Conservation (phyloP, 2,329 filamentous ascomycete genomes). For the Talaromyces sp. region DNA sequence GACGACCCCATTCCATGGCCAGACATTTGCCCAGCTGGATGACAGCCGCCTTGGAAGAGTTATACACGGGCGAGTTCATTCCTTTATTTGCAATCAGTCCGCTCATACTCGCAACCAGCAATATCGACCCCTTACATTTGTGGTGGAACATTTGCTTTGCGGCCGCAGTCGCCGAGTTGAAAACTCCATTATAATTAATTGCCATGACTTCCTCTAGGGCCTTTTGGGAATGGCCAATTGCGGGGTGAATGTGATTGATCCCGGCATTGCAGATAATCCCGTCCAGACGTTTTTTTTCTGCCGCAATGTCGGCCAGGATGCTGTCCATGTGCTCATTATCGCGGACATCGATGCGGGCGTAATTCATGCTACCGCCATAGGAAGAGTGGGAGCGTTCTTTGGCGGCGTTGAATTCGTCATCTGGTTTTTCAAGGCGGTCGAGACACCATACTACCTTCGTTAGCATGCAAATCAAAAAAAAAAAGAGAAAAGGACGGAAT, state of each 20-base stretch:
- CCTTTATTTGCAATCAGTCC: constrained; percentile 51
- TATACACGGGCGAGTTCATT: constrained; percentile 46
- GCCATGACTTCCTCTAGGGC: constrained; percentile 45
- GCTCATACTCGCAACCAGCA: constrained; percentile 53
- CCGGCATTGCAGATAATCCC: constrained; percentile 44
- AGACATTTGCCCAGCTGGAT: constrained; percentile 52
- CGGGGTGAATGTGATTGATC: constrained; percentile 42
- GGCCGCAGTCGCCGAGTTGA: constrained; percentile 47
- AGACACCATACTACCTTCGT: constrained; percentile 45
- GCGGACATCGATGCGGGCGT: constrained; percentile 48
- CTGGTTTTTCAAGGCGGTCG: constrained; percentile 45
- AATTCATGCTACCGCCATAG: constrained; percentile 44
- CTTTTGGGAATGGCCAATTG: constrained; percentile 41
- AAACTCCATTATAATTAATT: constrained; percentile 51
- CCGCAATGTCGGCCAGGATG: constrained; percentile 36
- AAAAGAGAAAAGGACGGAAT: not conserved
- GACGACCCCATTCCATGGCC: constrained; percentile 53
- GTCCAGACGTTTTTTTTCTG: constrained; percentile 36
- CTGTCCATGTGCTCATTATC: constrained; percentile 36
- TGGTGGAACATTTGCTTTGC: constrained; percentile 50
- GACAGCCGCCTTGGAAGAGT: constrained; percentile 54
- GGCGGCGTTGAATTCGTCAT: constrained; percentile 42
- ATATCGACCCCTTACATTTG: constrained; percentile 49
- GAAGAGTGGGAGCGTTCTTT: constrained; percentile 35
- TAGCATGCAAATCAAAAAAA: not conserved